These are phyloP conservation scores for Grigorovia transvaalensis DNA, from an alignment of 805 yeast genomes.

Conservation along the genomic window DNA sequence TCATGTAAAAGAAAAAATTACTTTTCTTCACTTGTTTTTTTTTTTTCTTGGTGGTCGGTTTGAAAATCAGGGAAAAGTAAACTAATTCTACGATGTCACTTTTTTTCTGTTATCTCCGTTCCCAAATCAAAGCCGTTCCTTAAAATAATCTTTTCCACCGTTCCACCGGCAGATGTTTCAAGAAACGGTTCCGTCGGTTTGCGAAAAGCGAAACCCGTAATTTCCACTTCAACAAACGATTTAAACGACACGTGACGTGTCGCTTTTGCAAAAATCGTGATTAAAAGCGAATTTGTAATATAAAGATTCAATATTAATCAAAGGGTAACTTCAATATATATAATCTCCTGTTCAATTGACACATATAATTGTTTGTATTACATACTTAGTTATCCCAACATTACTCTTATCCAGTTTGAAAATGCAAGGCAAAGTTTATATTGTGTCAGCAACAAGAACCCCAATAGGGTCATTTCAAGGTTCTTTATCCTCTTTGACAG, in stretches of 20 bases:
- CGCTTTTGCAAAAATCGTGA: not conserved
- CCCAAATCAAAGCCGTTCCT: not conserved
- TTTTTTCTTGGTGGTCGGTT: too few species aligned
- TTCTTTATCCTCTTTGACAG: conserved; percentile 57
- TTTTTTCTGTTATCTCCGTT: too few species aligned
- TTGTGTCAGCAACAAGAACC: conserved; percentile 86
- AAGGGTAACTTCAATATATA: too few species aligned
- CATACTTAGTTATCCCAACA: too few species aligned
- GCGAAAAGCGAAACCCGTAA: not conserved
- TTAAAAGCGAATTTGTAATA: not conserved
- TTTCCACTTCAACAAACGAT: not conserved
- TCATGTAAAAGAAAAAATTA: too few species aligned
- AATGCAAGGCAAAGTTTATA: conserved; percentile 52
- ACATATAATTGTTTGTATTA: too few species aligned
- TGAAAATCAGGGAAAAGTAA: too few species aligned
- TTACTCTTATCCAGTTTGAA: too few species aligned
- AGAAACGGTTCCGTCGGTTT: not conserved
- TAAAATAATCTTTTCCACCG: not conserved
- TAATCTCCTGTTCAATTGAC: too few species aligned
- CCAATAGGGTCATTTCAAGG: conserved; percentile 96
- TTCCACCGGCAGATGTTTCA: not conserved
- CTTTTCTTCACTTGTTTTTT: too few species aligned
- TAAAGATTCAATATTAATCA: too few species aligned
- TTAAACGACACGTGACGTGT: not conserved
- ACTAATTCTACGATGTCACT: too few species aligned